A percentile compares a stretch with the other conserved stretches of the same genome.
phyloP scores from a whole-genome alignment of 495 filamentous ascomycete genomes.

The Annulohypoxylon stygium region DNA sequence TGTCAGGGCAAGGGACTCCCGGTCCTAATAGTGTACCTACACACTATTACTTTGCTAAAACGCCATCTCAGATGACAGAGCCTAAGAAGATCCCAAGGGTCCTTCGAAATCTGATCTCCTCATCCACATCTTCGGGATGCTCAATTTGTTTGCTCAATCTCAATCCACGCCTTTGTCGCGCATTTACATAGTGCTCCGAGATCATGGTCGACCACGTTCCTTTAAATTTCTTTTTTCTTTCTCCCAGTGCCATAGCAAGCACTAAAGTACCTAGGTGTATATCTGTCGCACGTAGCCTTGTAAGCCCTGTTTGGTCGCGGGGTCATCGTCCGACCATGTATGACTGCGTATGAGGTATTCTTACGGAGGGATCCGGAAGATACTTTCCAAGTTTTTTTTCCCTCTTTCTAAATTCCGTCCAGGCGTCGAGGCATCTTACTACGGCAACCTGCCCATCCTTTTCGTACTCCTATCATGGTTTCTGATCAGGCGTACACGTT shows the following conservation, averaged over 20 bases:
- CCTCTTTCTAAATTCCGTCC: conserved; percentile 15
- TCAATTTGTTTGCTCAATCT: conserved; percentile 8
- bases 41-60: not conserved
- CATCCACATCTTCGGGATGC: conserved; percentile 26
- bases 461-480: not conserved
- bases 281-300: conserved; percentile 30
- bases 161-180: not conserved
- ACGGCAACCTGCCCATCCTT: conserved; percentile 30
- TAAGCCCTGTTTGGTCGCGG: conserved; percentile 22
- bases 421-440: conserved; percentile 31
- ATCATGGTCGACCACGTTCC: not conserved
- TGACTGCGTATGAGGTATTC: conserved; percentile 20
- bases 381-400: conserved; percentile 37
- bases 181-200: not conserved
- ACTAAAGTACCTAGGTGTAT: not conserved
- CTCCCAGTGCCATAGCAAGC: no score
- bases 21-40: not conserved
- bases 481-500: conserved; percentile 9
- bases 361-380: conserved; percentile 38
- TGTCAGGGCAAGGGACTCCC: conserved; percentile 42
- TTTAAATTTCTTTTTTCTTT: not conserved
- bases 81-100: conserved; percentile 34
- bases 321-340: conserved; percentile 33
- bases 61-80: not conserved
- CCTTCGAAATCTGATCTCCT: conserved; percentile 29